Base-by-base conservation (phyloP, 257 asterid genomes). In the Solanum chmielewskii region DNA sequence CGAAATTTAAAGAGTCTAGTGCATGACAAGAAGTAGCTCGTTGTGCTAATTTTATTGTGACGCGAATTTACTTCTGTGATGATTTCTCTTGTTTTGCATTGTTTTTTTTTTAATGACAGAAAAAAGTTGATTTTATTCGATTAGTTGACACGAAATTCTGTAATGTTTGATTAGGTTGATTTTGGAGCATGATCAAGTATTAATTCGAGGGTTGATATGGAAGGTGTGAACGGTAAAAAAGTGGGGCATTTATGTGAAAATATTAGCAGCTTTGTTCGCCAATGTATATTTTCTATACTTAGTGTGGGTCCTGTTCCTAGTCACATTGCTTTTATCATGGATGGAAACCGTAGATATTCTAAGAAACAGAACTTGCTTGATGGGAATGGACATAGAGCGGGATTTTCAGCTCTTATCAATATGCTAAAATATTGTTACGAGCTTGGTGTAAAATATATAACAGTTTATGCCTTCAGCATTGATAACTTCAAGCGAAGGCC, bases 251-350 rank as follows among this genome's bases (percentile, higher is more conserved):
- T 74, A 75, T 73, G 74, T 71, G 89, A 76, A 59, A 71, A 29
- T 25, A 1, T 82, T 44, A 47, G 89, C 27, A 49, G 76, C 39
- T 62, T 60, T 27, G 23, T 87, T 20, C 86, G 90, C 39, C 88
- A 83, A 44, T 87, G 88, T 62, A 42, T 90, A 39, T 87, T 87
- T 31, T 86, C 88, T 56, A 73, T 94, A 83, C 94, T 96, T 70
- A 91, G 91, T 4, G 86, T 87, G 21, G 98, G 98, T 70, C 93
- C 94, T 29, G 59, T 93, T 84, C 98, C 98, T 29, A 84, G 83
- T 25, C 98, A 94, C 78, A 89, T 96, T 75, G 98, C 98, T 4
- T 96, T 95, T 83, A 92, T 95, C 85, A 94, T 95, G 96, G 98
- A 95, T 81, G 98, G 98, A 37, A 95, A 94, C 83, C 94, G 98